Evolutionary conservation across 1,284 basidiomycete genomes (phyloP).

Genomic region (Hypsizygus ulmarius): DNA sequence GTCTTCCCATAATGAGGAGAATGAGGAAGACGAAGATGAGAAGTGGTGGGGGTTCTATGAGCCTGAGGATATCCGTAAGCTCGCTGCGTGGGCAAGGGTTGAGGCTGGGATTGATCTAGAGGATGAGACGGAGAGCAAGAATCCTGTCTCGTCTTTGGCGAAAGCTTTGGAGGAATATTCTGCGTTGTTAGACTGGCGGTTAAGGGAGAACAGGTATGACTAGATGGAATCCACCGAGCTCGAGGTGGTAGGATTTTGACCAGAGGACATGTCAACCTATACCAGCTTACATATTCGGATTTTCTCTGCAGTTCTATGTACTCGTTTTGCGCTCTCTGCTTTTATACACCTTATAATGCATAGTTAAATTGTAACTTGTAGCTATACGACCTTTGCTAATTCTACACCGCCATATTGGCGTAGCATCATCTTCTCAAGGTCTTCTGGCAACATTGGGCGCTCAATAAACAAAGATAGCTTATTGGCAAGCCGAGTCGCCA

Average conservation of each 20-base stretch:
- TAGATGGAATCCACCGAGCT: background rate
- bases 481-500: constrained; percentile 61
- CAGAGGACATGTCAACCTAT: background rate
- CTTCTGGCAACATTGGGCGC: constrained; percentile 43
- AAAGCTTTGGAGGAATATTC: constrained; percentile 50
- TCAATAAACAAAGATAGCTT: constrained; percentile 51
- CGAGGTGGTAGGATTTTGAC: background rate
- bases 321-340: background rate
- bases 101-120: constrained; percentile 45
- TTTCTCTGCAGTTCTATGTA: too few relatives aligned
- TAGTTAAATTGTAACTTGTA: background rate
- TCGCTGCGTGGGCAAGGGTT: constrained; percentile 63
- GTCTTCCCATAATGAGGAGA: constrained; percentile 20
- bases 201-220: constrained; percentile 34
- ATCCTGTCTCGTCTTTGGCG: constrained; percentile 29
- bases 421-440: constrained; percentile 39
- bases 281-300: too few relatives aligned
- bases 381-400: background rate
- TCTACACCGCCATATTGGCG: constrained; percentile 15
- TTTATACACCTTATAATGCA: background rate
- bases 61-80: constrained; percentile 56
- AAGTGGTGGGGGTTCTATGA: constrained; percentile 75
- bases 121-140: constrained; percentile 17
- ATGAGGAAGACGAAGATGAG: constrained; percentile 37
- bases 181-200: constrained; percentile 46